Base-by-base conservation (phyloP, 1,139 yeast species). In the Wickerhamomyces sp. region DNA sequence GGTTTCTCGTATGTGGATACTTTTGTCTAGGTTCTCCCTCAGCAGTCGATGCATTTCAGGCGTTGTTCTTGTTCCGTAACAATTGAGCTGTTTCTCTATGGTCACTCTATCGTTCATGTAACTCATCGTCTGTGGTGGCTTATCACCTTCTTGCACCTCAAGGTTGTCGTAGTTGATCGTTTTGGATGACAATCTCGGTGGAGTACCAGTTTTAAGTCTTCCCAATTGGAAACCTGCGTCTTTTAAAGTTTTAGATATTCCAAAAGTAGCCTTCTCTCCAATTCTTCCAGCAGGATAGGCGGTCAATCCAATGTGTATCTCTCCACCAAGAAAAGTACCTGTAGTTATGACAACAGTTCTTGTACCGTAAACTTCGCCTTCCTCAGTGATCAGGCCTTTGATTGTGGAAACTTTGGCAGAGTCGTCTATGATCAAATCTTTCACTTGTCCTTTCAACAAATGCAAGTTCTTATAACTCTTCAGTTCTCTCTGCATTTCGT, bases 201-300 rank as follows among this genome's bases (percentile, higher is more conserved):
- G 99, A 0, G 99, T 93, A 0, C 99, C 99, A 0, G 99, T 93
- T 54, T 93, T 93, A 43, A 93, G 66, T 38, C 99, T 68, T 0
- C 98, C 98, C 40, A 93, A 62, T 39, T 77, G 67, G 57, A 93
- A 91, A 0, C 95, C 95, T 0, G 85, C 82, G 3, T 75, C 75
- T 18, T 66, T 62, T 28, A 93, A 69, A 0, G 98, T 88, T 28
- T 78, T 66, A 19, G 95, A 81, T 22, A 93, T 70, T 0, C 97
- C 98, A 59, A 78, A 84, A 0, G 97, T 86, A 1, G 97, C 94
- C 11, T 70, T 75, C 61, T 93, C 99, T 2, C 96, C 96, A 30
- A 91, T 80, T 46, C 99, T 69, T 0, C 99, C 99, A 0, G 96
- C 84, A 0, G 97, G 96, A 53, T 71, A 78, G 0, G 72, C 72